Conservation (phyloP, 176 grass and related monocot genomes). For the Hordeum vulgare region DNA sequence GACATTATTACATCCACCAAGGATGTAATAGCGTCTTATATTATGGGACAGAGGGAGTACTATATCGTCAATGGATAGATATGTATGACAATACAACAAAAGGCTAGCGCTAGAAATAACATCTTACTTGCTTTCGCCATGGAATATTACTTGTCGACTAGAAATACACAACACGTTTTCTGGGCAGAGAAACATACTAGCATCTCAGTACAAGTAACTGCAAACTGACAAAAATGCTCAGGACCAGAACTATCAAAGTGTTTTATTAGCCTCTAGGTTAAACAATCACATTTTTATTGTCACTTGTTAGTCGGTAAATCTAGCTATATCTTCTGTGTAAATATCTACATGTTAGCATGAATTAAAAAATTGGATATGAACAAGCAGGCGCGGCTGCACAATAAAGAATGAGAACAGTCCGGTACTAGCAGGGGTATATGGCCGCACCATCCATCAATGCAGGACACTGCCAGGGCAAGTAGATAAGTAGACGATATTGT, state of each 20-base stretch:
- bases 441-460: slow-evolving; percentile 12
- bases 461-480: not conserved
- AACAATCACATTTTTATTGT: not conserved
- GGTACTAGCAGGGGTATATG: not conserved
- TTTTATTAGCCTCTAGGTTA: not conserved
- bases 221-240: not conserved
- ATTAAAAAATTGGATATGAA: slow-evolving; percentile 3
- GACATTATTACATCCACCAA: too few species aligned
- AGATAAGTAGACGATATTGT: not conserved
- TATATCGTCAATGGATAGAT: too few species aligned
- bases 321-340: slow-evolving; percentile 14
- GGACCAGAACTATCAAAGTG: not conserved
- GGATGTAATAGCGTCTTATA: too few species aligned
- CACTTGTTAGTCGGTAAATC: not conserved
- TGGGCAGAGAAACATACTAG: not conserved
- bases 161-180: too few species aligned
- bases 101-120: not conserved
- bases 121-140: not conserved
- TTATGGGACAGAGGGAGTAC: too few species aligned
- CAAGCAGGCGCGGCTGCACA: slow-evolving; percentile 12
- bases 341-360: slow-evolving; percentile 32
- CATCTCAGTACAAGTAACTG: not conserved
- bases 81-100: not conserved
- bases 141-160: not conserved
- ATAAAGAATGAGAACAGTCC: slow-evolving; percentile 18